Evolutionary conservation across 2,329 filamentous ascomycete genomes (phyloP), one percentile per base, ranked within the genome.

Genomic region (Penicillium glabrum): DNA sequence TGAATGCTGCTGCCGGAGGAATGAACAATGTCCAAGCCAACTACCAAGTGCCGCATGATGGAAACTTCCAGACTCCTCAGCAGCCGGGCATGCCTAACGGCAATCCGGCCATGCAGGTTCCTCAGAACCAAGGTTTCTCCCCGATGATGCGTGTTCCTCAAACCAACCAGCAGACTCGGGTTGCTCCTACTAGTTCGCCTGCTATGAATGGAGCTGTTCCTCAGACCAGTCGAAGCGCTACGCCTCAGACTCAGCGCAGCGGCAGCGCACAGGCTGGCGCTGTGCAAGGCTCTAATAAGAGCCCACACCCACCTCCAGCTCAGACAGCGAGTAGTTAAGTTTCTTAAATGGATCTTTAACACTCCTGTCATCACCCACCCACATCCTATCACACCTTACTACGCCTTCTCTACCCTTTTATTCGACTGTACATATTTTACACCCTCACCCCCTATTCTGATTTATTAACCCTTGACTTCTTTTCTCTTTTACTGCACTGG

Each of bases 81-180:
- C 72, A 72, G 54, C 46, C 67, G 27, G 64, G 63, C 29, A 69
- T 75, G 62, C 49, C 67, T 8, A 76, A 72, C 47, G 71, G 73
- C 7, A 65, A 62, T 14, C 59, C 71, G 6, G 69, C 66, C 19
- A 75, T 80, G 67, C 77, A 79, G 57, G 76, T 75, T 27, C 73
- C 77, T 52, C 80, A 82, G 61, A 69, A 78, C 23, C 80, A 81
- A 62, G 73, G 78, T 19, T 83, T 80, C 63, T 80, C 81, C 35
- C 80, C 80, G n/a, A 78, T 82, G 72, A 77, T 83, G 73, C 76
- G 80, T 41, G 78, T 80, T 50, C 77, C 82, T 31, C 81, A 83
- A 62, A 68, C 72, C 19, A 70, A 72, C 35, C 79, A 77, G 59
- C 75, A 73, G 55, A 77, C 71, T 53, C 73, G 75, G 6, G 68